These are phyloP conservation scores for Phytopythium helicoides DNA, from an alignment of 352 stramenopile species.

Conservation along the genomic window DNA sequence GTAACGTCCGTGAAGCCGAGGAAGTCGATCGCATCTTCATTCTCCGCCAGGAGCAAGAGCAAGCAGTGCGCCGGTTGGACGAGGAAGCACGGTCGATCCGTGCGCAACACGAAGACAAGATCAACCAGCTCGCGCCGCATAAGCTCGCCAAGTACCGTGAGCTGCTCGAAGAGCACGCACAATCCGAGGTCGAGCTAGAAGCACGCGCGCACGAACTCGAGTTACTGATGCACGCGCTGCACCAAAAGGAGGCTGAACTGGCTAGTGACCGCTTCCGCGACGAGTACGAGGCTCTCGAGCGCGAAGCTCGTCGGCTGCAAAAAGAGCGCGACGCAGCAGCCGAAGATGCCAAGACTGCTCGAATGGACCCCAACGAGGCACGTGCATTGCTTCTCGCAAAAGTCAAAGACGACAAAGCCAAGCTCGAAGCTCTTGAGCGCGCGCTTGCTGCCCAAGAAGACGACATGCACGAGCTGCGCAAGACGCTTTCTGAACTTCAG, in stretches of 20 bases:
- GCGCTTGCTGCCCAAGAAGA: constrained; percentile 46
- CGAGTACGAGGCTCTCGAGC: constrained; percentile 74
- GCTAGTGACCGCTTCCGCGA: constrained; percentile 68
- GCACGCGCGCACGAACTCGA: constrained; percentile 62
- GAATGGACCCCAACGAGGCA: constrained; percentile 89
- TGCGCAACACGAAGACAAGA: constrained; percentile 79
- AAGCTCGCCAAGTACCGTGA: constrained; percentile 83
- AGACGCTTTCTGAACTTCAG: constrained; percentile 51
- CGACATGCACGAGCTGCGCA: constrained; percentile 57
- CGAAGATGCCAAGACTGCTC: constrained; percentile 78
- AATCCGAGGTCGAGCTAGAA: constrained; percentile 77
- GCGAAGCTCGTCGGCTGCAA: constrained; percentile 59
- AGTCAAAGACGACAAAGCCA: constrained; percentile 85
- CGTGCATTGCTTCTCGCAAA: constrained; percentile 78
- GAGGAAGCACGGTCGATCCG: constrained; percentile 78
- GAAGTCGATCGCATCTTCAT: constrained; percentile 91
- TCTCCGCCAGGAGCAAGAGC: constrained; percentile 82
- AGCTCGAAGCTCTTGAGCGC: constrained; percentile 74
- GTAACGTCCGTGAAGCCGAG: constrained; percentile 82
- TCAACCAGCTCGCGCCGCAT: constrained; percentile 86
- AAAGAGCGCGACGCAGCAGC: constrained; percentile 77
- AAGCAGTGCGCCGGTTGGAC: constrained; percentile 61
- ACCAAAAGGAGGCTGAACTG: constrained; percentile 73
- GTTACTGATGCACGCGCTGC: constrained; percentile 69
- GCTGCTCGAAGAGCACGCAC: constrained; percentile 66